Evolutionary conservation across 2,329 filamentous ascomycete species (phyloP), one percentile per base, ranked within the genome.

Genomic region (Penicillium sp.): DNA sequence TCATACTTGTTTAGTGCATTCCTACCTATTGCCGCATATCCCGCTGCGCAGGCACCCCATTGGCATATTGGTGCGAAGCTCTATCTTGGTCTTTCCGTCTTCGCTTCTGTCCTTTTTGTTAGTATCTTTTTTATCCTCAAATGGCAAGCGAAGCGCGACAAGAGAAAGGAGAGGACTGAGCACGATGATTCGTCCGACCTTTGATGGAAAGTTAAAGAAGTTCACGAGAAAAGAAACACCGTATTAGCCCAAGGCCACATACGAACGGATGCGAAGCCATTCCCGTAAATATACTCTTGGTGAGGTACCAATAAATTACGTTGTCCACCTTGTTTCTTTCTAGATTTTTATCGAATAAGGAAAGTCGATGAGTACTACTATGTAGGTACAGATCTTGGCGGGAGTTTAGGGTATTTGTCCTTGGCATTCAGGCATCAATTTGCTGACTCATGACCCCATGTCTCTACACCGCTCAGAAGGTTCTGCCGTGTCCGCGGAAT

Each of bases 401-500:
- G 31, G 21, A 38, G n/a, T 25, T 38, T n/a, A 48, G 31, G 51
- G 41, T n/a, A 15, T 37, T 37, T 15, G 29, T 46, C 17, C 53
- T 35, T 42, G 12, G 2, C 0, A 35, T 55, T 42, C 45, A 51
- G 53, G 53, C 53, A 50, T 10, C 6, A 13, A 23, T 4, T 7
- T 50, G 46, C 46, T 56, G 37, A 56, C 53, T 50, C 27, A 56
- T 21, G 27, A 51, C 23, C 27, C 42, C 50, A 56, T 57, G 38
- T 27, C 10, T 1, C 0, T 35, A 57, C 58, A 66, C 65, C 64
- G 65, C 64, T 50, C 8, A 41, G 4, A 1, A 50, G 17, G 42
- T 66, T 66, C 62, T 66, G 64, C 64, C 65, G 54, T 38, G 55
- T 57, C 59, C 58, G 63, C 62, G 59, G 64, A 62, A 63, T 67